phyloP scores from a whole-genome alignment of 306 rosid genomes.

The Vigna unguiculata region DNA sequence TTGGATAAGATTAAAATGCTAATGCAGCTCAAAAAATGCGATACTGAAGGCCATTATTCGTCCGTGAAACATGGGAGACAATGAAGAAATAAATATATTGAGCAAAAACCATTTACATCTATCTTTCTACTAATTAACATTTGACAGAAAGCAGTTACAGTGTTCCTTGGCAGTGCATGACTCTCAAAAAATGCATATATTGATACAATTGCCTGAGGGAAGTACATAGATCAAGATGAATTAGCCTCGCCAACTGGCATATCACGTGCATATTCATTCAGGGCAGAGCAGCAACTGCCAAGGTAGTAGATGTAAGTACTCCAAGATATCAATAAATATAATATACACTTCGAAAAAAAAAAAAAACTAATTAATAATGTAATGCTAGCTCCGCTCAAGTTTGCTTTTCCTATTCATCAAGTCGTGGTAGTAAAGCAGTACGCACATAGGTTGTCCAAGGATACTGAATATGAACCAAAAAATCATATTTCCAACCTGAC shows the following conservation, averaged over 20 bases:
- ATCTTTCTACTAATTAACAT: constrained; percentile 8
- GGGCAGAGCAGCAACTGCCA: constrained; percentile 26
- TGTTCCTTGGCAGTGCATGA: constrained; percentile 29
- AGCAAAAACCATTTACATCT: constrained; percentile 49
- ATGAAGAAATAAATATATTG: constrained; percentile 25
- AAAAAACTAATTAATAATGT: neutral
- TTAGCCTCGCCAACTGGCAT: constrained; percentile 18
- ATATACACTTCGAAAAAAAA: constrained; percentile 26
- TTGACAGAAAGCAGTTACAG: neutral
- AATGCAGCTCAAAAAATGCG: too few species aligned
- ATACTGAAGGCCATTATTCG: too few species aligned
- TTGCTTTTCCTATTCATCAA: constrained; percentile 75
- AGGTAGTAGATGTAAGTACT: constrained; percentile 2
- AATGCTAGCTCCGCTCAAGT: constrained; percentile 45
- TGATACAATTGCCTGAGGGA: constrained; percentile 24
- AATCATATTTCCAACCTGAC: constrained; percentile 91
- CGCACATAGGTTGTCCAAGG: constrained; percentile 96
- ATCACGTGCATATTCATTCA: constrained; percentile 31
- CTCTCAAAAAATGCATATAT: constrained; percentile 39
- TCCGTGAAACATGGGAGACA: neutral
- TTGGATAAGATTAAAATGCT: too few species aligned
- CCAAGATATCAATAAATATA: neutral
- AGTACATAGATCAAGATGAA: constrained; percentile 18
- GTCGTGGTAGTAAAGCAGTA: constrained; percentile 92
- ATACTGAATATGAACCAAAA: constrained; percentile 93